Base-by-base conservation (phyloP, 2,329 filamentous ascomycete species). In the Dryadomyces quercus-mongolicae region DNA sequence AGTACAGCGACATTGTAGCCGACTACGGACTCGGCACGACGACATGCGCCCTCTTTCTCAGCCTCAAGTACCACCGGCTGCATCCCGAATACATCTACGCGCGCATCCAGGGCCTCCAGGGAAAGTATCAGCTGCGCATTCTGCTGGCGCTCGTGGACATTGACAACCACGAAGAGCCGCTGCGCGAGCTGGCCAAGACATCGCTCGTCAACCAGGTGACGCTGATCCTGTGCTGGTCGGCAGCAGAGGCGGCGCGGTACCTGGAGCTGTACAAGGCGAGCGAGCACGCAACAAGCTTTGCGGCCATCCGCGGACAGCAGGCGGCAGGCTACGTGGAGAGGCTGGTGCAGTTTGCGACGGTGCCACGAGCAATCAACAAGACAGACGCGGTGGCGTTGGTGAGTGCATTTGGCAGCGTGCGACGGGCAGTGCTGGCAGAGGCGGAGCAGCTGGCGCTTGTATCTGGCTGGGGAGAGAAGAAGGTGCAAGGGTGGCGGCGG, bases 81-180 rank as follows among this genome's bases (percentile, higher is more conserved):
- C 93, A 98, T 65, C 93, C 93, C 1, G 93, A 98, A 70, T 98
- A 98, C 73, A 89, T 98, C 63, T 97, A 97, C 72, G 90, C 86
- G 22, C 86, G 93, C 55, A 94, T 98, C 61, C 85, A 86, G 52
- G 82, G 84, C 50, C 74, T 98, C 5, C 87, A 87, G 52, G 88
- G 87, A 51, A 88, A 87, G 70, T 97, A 94, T 71, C 85, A 84
- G 60, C 77, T 98, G 20, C 87, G 93, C 49, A 77, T 98, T 52
- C 72, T 98, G 31, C 77, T 98, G 50, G 84, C 85, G 20, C 90
- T 97, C 81, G 91, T 97, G 25, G 93, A 98, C 68, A 95, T 98
- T 52, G 82, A 85, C 22, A 95, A 95, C 64, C 93, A 97, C 63
- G 89, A 97, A 68, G 90, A 95, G 55, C 80, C 84, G 4, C 70